Percentiles rank a stretch among this genome's conserved stretches.
These are phyloP conservation scores for Bolboschoenus planiculmis DNA, from an alignment of 176 grass and related monocot species.

Conservation along the genomic window DNA sequence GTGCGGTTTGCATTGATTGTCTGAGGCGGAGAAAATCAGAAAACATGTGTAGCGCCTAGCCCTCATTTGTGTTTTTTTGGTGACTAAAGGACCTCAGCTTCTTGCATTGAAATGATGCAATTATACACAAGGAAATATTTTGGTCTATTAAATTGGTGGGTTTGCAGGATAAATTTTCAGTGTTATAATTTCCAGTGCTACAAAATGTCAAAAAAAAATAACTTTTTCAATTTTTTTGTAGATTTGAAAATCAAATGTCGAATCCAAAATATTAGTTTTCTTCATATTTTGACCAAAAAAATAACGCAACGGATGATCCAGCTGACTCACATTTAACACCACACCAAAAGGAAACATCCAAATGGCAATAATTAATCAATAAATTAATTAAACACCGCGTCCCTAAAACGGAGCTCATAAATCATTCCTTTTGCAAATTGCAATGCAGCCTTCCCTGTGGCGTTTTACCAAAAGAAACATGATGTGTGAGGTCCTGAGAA, in stretches of 20 bases:
- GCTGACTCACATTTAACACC: neutral
- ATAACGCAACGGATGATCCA: neutral
- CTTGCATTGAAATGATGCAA: neutral
- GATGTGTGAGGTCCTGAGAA: neutral
- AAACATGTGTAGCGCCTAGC: neutral
- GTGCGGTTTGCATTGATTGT: neutral
- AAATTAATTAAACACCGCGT: neutral
- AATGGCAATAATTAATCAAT: neutral
- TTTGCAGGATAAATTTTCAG: too few species aligned
- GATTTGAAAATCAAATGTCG: too few species aligned
- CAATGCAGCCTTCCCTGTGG: neutral
- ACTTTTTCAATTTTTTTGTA: too few species aligned
- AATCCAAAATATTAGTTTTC: too few species aligned
- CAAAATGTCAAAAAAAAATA: too few species aligned
- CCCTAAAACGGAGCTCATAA: slow-evolving; percentile 20
- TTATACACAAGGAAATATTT: neutral
- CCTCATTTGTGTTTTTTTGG: neutral
- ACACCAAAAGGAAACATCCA: neutral
- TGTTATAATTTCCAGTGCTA: too few species aligned
- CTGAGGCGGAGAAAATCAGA: neutral
- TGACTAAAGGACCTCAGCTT: neutral
- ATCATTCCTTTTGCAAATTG: slow-evolving; percentile 23
- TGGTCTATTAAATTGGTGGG: neutral
- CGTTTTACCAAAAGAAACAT: neutral
- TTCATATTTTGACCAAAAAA: neutral